These are phyloP conservation scores for Exophiala viscosa DNA, from an alignment of 2,329 filamentous ascomycete species.

Conservation along the genomic window DNA sequence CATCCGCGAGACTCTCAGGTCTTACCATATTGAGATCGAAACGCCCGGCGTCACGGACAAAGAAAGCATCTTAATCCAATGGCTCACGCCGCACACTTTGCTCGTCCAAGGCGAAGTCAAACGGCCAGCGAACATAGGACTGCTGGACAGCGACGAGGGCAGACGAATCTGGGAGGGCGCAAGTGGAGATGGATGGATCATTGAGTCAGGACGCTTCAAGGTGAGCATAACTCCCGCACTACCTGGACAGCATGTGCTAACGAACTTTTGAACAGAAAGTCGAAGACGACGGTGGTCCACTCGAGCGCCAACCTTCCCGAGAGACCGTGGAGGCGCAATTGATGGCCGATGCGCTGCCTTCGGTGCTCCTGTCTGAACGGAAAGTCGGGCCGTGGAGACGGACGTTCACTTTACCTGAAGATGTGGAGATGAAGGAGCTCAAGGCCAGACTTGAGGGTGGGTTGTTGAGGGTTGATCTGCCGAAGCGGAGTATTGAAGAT, in stretches of 20 bases:
- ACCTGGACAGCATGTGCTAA: neutral
- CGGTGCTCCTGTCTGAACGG: slow-evolving; percentile 22
- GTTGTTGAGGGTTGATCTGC: slow-evolving; percentile 21
- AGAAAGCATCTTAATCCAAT: slow-evolving; percentile 18
- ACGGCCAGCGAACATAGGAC: slow-evolving; percentile 18
- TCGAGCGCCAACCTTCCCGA: slow-evolving; percentile 17
- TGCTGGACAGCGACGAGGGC: slow-evolving; percentile 14
- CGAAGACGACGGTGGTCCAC: slow-evolving; percentile 17
- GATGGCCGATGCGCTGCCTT: slow-evolving; percentile 14
- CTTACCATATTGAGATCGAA: slow-evolving; percentile 25
- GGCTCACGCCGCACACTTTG: slow-evolving; percentile 22
- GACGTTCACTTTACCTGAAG: slow-evolving; percentile 23
- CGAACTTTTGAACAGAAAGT: neutral
- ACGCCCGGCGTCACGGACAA: slow-evolving; percentile 20
- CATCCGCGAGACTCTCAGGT: slow-evolving; percentile 19
- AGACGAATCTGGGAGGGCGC: slow-evolving; percentile 20
- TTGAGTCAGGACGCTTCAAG: slow-evolving; percentile 19
- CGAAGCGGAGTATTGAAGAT: slow-evolving; percentile 23
- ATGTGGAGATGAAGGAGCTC: slow-evolving; percentile 25
- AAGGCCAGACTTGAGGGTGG: slow-evolving; percentile 22
- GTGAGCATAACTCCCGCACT: slow-evolving; percentile 5
- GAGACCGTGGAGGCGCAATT: slow-evolving; percentile 21
- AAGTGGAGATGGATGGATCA: slow-evolving; percentile 16
- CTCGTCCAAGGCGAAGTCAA: slow-evolving; percentile 18
- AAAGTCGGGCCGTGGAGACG: slow-evolving; percentile 22